phyloP scores from a whole-genome alignment of 257 asterid species.

The Forsythia viridissima region DNA sequence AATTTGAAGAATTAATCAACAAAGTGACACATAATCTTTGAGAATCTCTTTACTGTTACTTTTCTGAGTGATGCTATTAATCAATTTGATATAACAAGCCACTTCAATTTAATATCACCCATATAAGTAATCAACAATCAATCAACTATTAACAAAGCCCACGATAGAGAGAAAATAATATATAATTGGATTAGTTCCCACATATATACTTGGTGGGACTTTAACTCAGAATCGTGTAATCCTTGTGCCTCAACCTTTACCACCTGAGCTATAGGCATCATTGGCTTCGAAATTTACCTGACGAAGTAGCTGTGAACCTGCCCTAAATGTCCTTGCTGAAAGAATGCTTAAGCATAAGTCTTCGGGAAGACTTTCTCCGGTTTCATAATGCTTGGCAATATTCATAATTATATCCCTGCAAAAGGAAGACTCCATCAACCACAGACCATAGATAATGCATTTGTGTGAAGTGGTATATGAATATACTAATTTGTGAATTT shows the following conservation, averaged over 20 bases:
- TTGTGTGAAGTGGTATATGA: background rate
- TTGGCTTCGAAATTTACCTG: conserved; percentile 46
- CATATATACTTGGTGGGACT: background rate
- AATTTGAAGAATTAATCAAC: background rate
- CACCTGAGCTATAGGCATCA: background rate
- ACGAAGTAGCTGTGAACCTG: conserved; percentile 75
- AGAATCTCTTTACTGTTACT: background rate
- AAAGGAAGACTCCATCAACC: conserved; percentile 16
- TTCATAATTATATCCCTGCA: conserved; percentile 69
- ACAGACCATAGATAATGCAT: background rate
- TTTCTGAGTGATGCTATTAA: background rate
- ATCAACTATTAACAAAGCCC: background rate
- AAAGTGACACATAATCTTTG: background rate
- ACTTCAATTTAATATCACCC: background rate
- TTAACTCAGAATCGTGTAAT: background rate
- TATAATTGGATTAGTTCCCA: background rate
- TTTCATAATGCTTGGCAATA: conserved; percentile 76
- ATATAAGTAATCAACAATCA: background rate
- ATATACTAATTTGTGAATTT: background rate
- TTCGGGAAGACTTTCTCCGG: conserved; percentile 72
- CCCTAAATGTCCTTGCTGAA: conserved; percentile 78
- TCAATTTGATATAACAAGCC: background rate
- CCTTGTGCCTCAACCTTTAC: background rate
- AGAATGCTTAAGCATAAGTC: conserved; percentile 59
- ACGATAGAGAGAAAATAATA: background rate